These are phyloP conservation scores for Fusarium solani-melongenae DNA, from an alignment of 2,329 filamentous ascomycete genomes.

Conservation along the genomic window DNA sequence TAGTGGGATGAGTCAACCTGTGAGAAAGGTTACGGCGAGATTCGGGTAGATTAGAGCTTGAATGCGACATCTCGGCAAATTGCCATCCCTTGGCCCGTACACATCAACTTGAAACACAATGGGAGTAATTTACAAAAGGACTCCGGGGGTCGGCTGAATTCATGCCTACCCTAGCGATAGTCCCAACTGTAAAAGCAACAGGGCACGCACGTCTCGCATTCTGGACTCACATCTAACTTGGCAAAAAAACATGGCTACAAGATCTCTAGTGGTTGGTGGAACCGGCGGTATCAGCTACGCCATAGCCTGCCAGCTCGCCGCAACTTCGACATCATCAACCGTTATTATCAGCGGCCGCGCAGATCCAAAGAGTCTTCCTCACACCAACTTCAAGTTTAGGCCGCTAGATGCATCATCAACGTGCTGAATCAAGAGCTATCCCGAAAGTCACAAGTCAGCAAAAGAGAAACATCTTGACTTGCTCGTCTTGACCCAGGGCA, in stretches of 20 bases:
- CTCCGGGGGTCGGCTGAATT: neutral
- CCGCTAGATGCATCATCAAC: constrained; percentile 49
- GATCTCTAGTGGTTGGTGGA: constrained; percentile 49
- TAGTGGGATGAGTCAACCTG: no score
- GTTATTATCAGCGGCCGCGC: constrained; percentile 49
- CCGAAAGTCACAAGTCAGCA: constrained; percentile 38
- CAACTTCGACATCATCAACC: constrained; percentile 34
- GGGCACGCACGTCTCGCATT: neutral
- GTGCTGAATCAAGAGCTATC: constrained; percentile 47
- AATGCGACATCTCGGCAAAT: no score
- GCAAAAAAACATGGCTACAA: constrained; percentile 24
- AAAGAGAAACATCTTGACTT: constrained; percentile 48
- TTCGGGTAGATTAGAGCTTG: no score
- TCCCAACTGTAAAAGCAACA: neutral
- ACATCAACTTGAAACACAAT: no score
- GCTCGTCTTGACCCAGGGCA: constrained; percentile 53
- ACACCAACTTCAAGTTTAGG: constrained; percentile 48
- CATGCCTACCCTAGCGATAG: neutral
- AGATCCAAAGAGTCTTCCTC: constrained; percentile 42
- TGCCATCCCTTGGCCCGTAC: no score
- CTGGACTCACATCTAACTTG: neutral
- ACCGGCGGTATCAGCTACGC: constrained; percentile 51
- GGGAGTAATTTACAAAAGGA: no score
- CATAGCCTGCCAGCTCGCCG: constrained; percentile 50
- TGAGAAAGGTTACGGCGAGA: no score